These are phyloP conservation scores for Xylaria polymorpha DNA, from an alignment of 2,329 filamentous ascomycete genomes.

Conservation along the genomic window DNA sequence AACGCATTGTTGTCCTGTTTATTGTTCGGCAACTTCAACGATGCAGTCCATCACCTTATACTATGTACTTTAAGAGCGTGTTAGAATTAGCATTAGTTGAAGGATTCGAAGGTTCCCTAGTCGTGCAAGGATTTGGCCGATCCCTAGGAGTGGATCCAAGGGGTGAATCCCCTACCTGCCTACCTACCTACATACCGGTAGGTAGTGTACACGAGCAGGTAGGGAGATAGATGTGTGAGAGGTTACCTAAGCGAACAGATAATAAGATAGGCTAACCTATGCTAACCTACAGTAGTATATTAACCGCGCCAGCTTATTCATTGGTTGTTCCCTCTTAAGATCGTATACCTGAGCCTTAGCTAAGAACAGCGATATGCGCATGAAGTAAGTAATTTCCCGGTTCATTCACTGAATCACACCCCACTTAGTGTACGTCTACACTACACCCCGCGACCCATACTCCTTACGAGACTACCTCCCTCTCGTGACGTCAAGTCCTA, in stretches of 20 bases:
- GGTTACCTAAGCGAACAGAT: too few relatives aligned
- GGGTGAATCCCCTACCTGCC: too few relatives aligned
- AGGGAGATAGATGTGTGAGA: too few relatives aligned
- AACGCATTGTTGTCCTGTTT: not conserved
- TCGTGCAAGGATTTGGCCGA: not conserved
- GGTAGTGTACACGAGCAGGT: too few relatives aligned
- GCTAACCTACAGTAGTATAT: too few relatives aligned
- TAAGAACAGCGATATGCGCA: not conserved
- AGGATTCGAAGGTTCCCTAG: not conserved
- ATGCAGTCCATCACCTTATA: not conserved
- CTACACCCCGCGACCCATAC: not conserved
- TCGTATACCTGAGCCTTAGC: not conserved
- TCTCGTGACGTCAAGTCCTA: not conserved
- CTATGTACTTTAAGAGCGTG: too few relatives aligned
- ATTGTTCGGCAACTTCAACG: not conserved
- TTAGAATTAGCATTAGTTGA: too few relatives aligned
- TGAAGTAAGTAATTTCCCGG: constrained; percentile 11
- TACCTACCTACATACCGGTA: too few relatives aligned
- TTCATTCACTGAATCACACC: not conserved
- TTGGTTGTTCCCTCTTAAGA: not conserved
- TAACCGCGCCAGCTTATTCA: too few relatives aligned
- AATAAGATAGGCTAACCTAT: too few relatives aligned
- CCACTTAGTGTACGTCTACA: not conserved
- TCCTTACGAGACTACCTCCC: not conserved
- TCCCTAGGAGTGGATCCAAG: too few relatives aligned